Base-by-base conservation (phyloP, 352 stramenopile species). In the Pythium brassicae region DNA sequence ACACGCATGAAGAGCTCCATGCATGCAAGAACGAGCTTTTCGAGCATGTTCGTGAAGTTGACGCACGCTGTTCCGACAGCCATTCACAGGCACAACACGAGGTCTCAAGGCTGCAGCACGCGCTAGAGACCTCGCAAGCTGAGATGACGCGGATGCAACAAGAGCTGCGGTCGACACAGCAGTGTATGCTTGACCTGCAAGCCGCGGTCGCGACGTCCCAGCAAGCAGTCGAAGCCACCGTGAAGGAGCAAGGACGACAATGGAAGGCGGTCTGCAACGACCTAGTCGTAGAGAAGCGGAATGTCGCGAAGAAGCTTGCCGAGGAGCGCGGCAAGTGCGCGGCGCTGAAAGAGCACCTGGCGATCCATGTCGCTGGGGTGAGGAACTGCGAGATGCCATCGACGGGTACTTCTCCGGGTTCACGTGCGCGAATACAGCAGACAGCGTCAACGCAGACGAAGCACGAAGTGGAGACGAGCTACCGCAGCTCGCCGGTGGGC, bases 221-320 rank as follows among this genome's bases (percentile, higher is more conserved):
- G 39, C 68, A 58, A 42, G 26, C 52, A 8, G 64, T 74, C n/a
- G 70, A 82, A 48, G 63, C 50, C 2, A 45, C 58, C 11, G 60
- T 78, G 62, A 72, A 74, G 49, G 63, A 75, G 22, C 71, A 79
- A 26, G 44, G 59, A 12, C 56, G 46, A 6, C 70, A 80, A 42
- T 83, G 73, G 73, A 76, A 72, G 50, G 58, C 58, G 32, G 70
- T 83, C 37, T 80, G 68, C 59, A 59, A 66, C 53, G 73, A 83
- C 10, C 62, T 80, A 4, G 54, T 83, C 12, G 40, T 59, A 10
- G 73, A 80, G 48, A 83, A 78, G 66, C 53, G 73, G 14, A 47
- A 51, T 12, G 63, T 83, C 45, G 73, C 66, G 5, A 63, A 77
- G 44, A 70, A 76, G 39, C 66, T 83, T 15, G 73, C 71, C 2